phyloP scores from a whole-genome alignment of 805 yeast genomes.

The Kockiozyma suomiensis region DNA sequence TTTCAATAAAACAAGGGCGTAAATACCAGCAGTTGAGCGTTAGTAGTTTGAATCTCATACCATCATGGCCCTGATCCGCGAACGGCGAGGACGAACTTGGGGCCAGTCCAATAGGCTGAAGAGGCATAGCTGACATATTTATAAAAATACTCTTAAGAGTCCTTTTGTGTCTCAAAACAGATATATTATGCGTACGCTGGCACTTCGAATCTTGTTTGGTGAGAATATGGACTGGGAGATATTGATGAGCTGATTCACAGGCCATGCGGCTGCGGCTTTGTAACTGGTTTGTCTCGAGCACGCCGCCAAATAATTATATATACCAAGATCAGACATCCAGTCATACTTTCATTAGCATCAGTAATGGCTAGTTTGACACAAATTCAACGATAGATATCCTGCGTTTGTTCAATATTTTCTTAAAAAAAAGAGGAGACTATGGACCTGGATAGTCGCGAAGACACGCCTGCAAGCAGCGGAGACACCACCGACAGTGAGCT shows the following conservation, averaged over 20 bases:
- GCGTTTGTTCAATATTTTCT: neutral
- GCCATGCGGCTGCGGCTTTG: too few species aligned
- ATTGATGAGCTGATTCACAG: too few species aligned
- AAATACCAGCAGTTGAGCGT: slow-evolving; percentile 43
- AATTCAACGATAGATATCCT: neutral
- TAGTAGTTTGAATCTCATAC: slow-evolving; percentile 33
- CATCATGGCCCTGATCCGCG: slow-evolving; percentile 5
- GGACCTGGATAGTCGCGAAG: slow-evolving; percentile 13
- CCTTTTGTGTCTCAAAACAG: too few species aligned
- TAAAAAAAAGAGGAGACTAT: neutral
- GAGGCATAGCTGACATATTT: neutral
- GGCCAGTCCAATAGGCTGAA: neutral
- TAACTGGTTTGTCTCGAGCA: too few species aligned
- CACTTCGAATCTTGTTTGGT: too few species aligned
- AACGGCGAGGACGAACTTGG: neutral
- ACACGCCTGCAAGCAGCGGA: slow-evolving; percentile 13
- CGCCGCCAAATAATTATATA: neutral
- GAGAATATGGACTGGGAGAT: too few species aligned
- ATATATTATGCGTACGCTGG: too few species aligned
- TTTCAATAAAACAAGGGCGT: neutral
- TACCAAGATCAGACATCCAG: too few species aligned
- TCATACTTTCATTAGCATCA: neutral
- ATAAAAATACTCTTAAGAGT: too few species aligned
- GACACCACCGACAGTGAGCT: slow-evolving; percentile 30
- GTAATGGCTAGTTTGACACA: neutral